Base-by-base conservation (phyloP, 106 monocot species). In the Dactylorhiza incarnata region DNA sequence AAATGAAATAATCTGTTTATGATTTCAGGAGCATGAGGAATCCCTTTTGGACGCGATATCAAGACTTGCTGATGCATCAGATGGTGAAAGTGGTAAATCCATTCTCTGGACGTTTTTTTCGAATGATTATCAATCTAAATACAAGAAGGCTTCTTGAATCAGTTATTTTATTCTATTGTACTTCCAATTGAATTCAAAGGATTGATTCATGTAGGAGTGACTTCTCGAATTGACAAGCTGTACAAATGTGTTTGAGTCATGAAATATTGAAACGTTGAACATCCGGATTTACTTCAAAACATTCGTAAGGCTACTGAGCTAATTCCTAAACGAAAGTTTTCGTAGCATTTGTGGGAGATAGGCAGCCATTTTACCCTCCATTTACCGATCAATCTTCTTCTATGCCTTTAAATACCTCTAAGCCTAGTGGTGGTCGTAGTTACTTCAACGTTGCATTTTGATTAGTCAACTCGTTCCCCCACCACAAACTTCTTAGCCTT, bases 41-140 rank as follows among this genome's bases (percentile, higher is more conserved):
- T 84, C 88, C n/a, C 72, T 88, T 22, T 73, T 88, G 44, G 82
- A 82, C 74, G 88, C 82, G 45, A 84, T 88, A 55, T 77, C 84
- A 53, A 88, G 82, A 59, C 79, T 88, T 51, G 80, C 82, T 55
- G 82, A 88, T 77, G 74, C 80, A 63, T 84, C 88, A 25, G 88
- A 84, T 44, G 74, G 54, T 55, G 74, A 74, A 74, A 74, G 25
- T 17, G 74, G 74, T 74, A 74, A 53, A 25, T 49, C n/a, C 17
- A 69, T 69, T 69, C 5, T 45, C 17, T 69, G 7, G 17, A 17
- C 4, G 6, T n/a, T n/a, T 45, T 69, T 65, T 65, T 54, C 10
- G 24, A 29, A 26, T 29, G 65, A 65, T 13, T 65, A 23, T 65
- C 65, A 6, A 26, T 65, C 19, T 59, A 22, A n/a, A 59, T 7